Percentiles rank a stretch among this genome's conserved stretches.
phyloP scores from a whole-genome alignment of 768 basidiomycete genomes.

The Phlebiopsis gigantea region DNA sequence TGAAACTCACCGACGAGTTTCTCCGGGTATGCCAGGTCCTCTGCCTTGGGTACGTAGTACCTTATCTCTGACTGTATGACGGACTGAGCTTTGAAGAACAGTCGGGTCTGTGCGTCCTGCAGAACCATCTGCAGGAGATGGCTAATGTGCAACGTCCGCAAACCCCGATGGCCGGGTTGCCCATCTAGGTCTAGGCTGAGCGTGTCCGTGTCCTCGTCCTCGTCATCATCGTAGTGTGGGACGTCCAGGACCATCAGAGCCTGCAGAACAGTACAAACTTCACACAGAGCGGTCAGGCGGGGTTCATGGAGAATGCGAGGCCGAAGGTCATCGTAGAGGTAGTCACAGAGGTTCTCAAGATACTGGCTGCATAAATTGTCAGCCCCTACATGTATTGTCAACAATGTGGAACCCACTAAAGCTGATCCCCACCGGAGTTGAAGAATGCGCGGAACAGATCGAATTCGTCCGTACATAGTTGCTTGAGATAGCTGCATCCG shows the following conservation, averaged over 20 bases:
- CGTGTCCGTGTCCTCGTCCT: slow-evolving; percentile 24
- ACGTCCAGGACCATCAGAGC: slow-evolving; percentile 94
- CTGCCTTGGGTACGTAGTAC: slow-evolving; percentile 70
- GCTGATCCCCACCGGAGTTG: slow-evolving; percentile 69
- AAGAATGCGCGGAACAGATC: slow-evolving; percentile 83
- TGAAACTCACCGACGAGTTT: slow-evolving; percentile 60
- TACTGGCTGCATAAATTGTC: slow-evolving; percentile 63
- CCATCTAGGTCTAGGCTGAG: slow-evolving; percentile 37
- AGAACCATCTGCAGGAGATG: slow-evolving; percentile 83
- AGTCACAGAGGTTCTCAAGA: slow-evolving; percentile 87
- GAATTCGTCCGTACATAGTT: slow-evolving; percentile 89
- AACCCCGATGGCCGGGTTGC: slow-evolving; percentile 30
- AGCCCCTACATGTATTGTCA: too few relatives aligned
- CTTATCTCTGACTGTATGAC: slow-evolving; percentile 86
- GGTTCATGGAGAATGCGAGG: slow-evolving; percentile 94
- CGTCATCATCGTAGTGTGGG: slow-evolving; percentile 32
- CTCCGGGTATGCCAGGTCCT: slow-evolving; percentile 84
- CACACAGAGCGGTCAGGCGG: slow-evolving; percentile 80
- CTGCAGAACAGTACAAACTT: slow-evolving; percentile 94
- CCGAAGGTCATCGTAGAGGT: slow-evolving; percentile 92
- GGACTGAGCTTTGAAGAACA: slow-evolving; percentile 95
- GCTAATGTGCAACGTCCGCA: slow-evolving; percentile 69
- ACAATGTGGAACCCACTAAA: slow-evolving; percentile 48
- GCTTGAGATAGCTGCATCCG: slow-evolving; percentile 90
- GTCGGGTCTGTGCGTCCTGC: slow-evolving; percentile 91